Evolutionary conservation across 495 filamentous ascomycete genomes (phyloP).

Genomic region (Penicillium nucicola): DNA sequence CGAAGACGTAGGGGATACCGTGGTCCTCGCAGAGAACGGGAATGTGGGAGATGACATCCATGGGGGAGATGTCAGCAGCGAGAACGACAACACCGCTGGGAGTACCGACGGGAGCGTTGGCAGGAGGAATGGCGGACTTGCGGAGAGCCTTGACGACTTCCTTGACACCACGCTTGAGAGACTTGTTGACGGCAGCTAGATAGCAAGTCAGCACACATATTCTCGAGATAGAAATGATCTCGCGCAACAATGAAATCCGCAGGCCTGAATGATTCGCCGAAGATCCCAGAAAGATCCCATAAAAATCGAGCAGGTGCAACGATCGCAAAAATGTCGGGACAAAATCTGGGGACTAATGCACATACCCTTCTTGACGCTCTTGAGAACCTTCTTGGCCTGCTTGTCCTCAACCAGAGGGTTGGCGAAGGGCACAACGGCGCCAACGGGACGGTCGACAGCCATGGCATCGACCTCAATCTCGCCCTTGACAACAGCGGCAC

Average conservation of each 20-base stretch:
- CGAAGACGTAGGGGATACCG: constrained; percentile 89
- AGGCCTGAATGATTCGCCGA: not conserved
- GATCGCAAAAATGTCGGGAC: not conserved
- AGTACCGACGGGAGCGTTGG: constrained; percentile 47
- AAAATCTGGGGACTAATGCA: not conserved
- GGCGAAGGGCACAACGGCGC: constrained; percentile 89
- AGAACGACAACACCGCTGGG: constrained; percentile 80
- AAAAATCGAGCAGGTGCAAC: not conserved
- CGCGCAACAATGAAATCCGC: constrained; percentile 1
- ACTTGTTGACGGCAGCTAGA: constrained; percentile 84
- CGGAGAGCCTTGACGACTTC: constrained; percentile 96
- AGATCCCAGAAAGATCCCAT: not conserved
- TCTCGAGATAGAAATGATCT: constrained; percentile 2
- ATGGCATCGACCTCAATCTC: constrained; percentile 45
- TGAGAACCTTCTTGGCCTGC: constrained; percentile 85
- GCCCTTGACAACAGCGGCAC: constrained; percentile 32
- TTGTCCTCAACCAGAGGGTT: constrained; percentile 88
- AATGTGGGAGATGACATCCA: constrained; percentile 96
- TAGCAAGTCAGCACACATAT: constrained; percentile 15
- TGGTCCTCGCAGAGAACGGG: constrained; percentile 97
- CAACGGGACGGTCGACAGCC: constrained; percentile 55
- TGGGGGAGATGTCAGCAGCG: constrained; percentile 93
- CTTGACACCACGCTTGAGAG: constrained; percentile 95
- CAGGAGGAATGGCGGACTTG: constrained; percentile 65
- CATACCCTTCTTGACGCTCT: constrained; percentile 90